Evolutionary conservation across 805 yeast species (phyloP).

Genomic region (Sporopachydermia lactativora): DNA sequence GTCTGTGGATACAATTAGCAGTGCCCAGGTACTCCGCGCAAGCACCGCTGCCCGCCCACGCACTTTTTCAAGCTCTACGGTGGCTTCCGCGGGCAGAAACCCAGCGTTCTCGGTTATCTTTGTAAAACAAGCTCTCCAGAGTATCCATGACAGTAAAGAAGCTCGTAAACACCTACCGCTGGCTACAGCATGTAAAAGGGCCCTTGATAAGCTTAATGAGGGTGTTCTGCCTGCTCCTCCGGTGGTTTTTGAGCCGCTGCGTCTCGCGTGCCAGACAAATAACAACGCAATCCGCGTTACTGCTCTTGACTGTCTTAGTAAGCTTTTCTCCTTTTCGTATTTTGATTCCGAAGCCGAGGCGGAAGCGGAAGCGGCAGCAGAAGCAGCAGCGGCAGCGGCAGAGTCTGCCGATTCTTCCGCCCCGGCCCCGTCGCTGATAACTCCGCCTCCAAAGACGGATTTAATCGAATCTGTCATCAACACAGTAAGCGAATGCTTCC

Average conservation of each 20-base stretch:
- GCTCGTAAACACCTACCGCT: constrained; percentile 32
- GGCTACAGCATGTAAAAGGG: constrained; percentile 20
- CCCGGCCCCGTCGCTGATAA: constrained; percentile 27
- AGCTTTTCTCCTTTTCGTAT: constrained; percentile 74
- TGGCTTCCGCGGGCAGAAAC: neutral
- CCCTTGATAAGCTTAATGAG: constrained; percentile 17
- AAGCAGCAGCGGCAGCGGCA: constrained; percentile 10
- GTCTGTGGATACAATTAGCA: constrained; percentile 2
- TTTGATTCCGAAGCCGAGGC: constrained; percentile 38
- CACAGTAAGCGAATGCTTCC: constrained; percentile 72
- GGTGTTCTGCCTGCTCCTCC: constrained; percentile 27
- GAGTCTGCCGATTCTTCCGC: constrained; percentile 9
- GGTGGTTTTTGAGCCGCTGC: constrained; percentile 65
- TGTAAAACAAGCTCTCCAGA: constrained; percentile 44
- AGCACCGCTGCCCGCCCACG: neutral
- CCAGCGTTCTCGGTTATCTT: constrained; percentile 23
- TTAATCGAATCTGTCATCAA: constrained; percentile 74
- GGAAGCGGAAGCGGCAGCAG: constrained; percentile 6
- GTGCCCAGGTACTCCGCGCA: neutral
- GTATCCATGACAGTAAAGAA: constrained; percentile 45
- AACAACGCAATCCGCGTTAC: constrained; percentile 50
- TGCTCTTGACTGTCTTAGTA: constrained; percentile 78
- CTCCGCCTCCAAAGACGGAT: constrained; percentile 39
- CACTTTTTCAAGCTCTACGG: constrained; percentile 2
- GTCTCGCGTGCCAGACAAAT: constrained; percentile 57